Evolutionary conservation across 352 stramenopile species (phyloP).

Genomic region (Phytopythium cucurbitacearum): DNA sequence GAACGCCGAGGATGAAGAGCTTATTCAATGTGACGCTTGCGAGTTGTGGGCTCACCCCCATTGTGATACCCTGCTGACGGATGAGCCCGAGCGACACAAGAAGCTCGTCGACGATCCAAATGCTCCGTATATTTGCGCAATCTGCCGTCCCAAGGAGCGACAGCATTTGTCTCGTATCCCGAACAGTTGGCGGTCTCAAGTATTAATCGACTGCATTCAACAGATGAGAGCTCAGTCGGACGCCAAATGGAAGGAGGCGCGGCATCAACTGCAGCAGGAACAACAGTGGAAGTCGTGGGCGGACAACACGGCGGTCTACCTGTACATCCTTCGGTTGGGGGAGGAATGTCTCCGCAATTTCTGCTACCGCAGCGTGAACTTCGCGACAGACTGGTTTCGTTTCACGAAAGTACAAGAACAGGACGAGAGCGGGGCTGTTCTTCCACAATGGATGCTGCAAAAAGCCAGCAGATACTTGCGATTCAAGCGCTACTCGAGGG

Average conservation of each 20-base stretch:
- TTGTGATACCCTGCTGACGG: conserved; percentile 60
- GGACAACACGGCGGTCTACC: conserved; percentile 71
- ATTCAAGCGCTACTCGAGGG: conserved; percentile 80
- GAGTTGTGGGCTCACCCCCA: conserved; percentile 81
- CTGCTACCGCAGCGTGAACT: conserved; percentile 76
- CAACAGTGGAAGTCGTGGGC: conserved; percentile 73
- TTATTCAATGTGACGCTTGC: conserved; percentile 87
- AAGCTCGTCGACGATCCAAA: conserved; percentile 57
- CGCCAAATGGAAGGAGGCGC: conserved; percentile 67
- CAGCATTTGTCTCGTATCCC: conserved; percentile 32
- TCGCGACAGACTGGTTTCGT: conserved; percentile 61
- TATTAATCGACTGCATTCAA: conserved; percentile 72
- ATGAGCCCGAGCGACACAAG: conserved; percentile 60
- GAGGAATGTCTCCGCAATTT: conserved; percentile 83
- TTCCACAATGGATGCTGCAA: conserved; percentile 67
- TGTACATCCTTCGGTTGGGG: conserved; percentile 76
- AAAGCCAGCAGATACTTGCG: conserved; percentile 81
- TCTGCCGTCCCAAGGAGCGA: conserved; percentile 61
- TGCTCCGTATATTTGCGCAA: conserved; percentile 67
- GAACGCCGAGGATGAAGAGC: conserved; percentile 63
- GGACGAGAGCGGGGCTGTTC: conserved; percentile 11
- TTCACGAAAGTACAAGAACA: conserved; percentile 53
- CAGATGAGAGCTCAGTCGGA: conserved; percentile 52
- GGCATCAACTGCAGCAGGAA: conserved; percentile 38
- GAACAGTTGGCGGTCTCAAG: conserved; percentile 57